A percentile compares a stretch with the other conserved stretches of the same genome.
phyloP scores from a whole-genome alignment of 495 filamentous ascomycete genomes.

The Staphylotrichum tortipilum region DNA sequence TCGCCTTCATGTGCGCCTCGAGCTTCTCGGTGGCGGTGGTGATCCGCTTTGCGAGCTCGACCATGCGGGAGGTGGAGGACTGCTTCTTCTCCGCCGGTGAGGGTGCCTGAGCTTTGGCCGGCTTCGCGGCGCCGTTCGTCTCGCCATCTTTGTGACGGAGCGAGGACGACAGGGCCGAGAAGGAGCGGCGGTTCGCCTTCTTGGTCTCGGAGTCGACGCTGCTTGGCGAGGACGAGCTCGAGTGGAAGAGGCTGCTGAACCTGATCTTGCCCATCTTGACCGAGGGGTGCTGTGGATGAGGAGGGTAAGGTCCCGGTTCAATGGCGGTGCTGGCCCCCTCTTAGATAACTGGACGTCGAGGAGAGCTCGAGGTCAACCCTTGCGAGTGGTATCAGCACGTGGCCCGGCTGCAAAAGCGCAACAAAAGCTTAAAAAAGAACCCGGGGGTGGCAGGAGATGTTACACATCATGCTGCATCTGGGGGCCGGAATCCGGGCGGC shows the following conservation, averaged over 20 bases:
- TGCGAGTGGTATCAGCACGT: too few relatives aligned
- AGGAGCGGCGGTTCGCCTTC: conserved; percentile 26
- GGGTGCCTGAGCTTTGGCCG: not conserved
- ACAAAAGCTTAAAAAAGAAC: too few relatives aligned
- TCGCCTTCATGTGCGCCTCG: conserved; percentile 30
- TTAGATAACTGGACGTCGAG: too few relatives aligned
- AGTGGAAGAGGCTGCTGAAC: conserved; percentile 26
- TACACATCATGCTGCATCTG: too few relatives aligned
- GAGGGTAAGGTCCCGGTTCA: too few relatives aligned
- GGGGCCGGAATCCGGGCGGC: too few relatives aligned
- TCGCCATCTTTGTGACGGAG: conserved; percentile 15
- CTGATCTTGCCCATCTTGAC: conserved; percentile 30
- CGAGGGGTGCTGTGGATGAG: not conserved
- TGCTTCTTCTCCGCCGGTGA: too few relatives aligned
- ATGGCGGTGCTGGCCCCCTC: too few relatives aligned
- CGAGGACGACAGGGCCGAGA: conserved; percentile 14
- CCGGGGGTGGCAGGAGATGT: too few relatives aligned
- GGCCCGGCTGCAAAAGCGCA: too few relatives aligned
- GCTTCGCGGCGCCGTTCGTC: conserved; percentile 5
- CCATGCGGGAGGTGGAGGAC: conserved; percentile 26
- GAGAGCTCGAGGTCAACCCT: too few relatives aligned
- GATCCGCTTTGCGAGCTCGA: conserved; percentile 32
- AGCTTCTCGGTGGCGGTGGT: conserved; percentile 32
- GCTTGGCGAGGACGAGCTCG: conserved; percentile 18
- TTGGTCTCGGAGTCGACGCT: conserved; percentile 19